Base-by-base conservation (phyloP, 768 basidiomycete genomes). In the Trametes cinnabarina region DNA sequence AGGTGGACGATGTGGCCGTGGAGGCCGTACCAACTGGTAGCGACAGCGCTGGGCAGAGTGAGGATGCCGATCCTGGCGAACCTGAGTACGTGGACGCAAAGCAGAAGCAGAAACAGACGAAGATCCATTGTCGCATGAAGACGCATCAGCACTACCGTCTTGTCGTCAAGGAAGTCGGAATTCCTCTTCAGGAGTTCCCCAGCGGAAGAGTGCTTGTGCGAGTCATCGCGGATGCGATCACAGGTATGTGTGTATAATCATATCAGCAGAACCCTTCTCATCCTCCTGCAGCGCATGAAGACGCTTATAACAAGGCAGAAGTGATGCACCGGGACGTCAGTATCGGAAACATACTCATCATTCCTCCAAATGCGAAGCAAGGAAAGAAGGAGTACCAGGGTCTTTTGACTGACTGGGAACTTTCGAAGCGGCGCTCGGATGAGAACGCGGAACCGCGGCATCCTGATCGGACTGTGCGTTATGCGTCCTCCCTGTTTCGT, bases 241-340 rank as follows among this genome's bases (percentile, higher is more conserved):
- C 17, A 11, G n/a, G 10, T 25, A 11, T 3, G 49, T n/a, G 12
- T 6, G 2, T 12, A 2, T 2, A 3, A 3, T 2, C 3, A 8
- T 32, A 1, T 4, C 20, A 11, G 6, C 12, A 30, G 15, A 15
- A 15, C 4, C 12, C 7, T 32, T 2, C 30, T 32, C 7, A 32
- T 32, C 12, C 30, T 2, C 12, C 2, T 2, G 30, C 30, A 52
- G 51, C 51, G 11, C 51, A 52, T 9, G 39, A 20, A n/a, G 39
- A 41, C 2, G 51, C 51, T 15, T 42, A 53, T 32, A 15, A 28
- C 6, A 32, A 26, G 17, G 42, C 30, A 0, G 12, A 30, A 4
- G 40, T 44, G 3, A 48, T 59, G 25, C 51, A 51, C 22, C 43
- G 58, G 12, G 58, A 51, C 47, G 57, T 62, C 39, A 60, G 58